Evolutionary conservation across 2,329 filamentous ascomycete species (phyloP).

Genomic region (Pseudocercospora pini-densiflorae): DNA sequence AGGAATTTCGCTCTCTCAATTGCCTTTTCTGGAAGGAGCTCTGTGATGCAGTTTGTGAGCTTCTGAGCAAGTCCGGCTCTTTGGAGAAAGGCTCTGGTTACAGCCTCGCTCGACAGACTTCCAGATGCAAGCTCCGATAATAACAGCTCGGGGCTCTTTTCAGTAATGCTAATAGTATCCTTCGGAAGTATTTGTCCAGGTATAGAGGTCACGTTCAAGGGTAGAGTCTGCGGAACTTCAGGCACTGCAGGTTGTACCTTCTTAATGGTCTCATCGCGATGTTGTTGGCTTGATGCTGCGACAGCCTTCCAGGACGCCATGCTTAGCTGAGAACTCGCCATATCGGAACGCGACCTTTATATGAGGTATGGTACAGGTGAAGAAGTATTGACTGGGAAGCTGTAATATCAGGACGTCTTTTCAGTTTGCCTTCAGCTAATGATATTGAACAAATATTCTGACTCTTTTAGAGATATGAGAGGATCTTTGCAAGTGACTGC

Average conservation of each 20-base stretch:
- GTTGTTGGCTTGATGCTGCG: slow-evolving; percentile 51
- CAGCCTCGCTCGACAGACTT: slow-evolving; percentile 41
- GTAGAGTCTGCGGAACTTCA: slow-evolving; percentile 42
- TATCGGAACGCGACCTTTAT: too few species aligned
- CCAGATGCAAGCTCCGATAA: slow-evolving; percentile 47
- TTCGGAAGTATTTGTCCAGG: slow-evolving; percentile 51
- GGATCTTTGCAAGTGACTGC: too few species aligned
- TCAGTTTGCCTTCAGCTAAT: too few species aligned
- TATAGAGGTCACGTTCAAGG: slow-evolving; percentile 52
- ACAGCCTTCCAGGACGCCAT: slow-evolving; percentile 50
- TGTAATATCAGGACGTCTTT: too few species aligned
- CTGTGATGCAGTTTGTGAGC: slow-evolving; percentile 54
- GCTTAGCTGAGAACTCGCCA: neutral
- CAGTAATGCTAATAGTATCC: slow-evolving; percentile 57
- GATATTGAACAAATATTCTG: too few species aligned
- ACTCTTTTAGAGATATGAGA: too few species aligned
- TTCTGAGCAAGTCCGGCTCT: slow-evolving; percentile 60
- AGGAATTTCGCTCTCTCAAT: slow-evolving; percentile 46
- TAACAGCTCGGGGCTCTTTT: slow-evolving; percentile 51
- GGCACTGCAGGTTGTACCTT: slow-evolving; percentile 48
- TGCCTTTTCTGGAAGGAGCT: slow-evolving; percentile 45
- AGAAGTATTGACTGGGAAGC: too few species aligned
- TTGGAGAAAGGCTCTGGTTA: slow-evolving; percentile 60
- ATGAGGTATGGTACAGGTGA: too few species aligned
- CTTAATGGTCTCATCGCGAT: slow-evolving; percentile 53